Conservation (phyloP, 2,329 filamentous ascomycete genomes). For the Epichloe coenophiala region DNA sequence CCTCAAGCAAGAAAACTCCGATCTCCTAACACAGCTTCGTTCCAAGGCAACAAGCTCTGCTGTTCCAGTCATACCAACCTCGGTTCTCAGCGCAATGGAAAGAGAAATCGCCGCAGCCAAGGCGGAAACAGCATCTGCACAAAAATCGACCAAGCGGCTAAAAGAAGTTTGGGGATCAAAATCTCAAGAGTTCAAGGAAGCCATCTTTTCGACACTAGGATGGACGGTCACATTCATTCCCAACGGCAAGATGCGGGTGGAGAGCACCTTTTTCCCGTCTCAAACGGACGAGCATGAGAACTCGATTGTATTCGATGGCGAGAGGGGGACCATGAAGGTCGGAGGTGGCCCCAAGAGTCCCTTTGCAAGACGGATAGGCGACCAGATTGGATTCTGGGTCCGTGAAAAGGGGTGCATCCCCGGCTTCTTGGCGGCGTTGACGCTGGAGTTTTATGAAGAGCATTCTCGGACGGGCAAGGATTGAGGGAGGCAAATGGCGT, state of each 20-base stretch:
- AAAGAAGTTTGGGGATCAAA: conserved; percentile 91
- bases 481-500: not conserved
- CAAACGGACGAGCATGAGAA: conserved; percentile 56
- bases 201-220: conserved; percentile 79
- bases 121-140: conserved; percentile 54
- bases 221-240: conserved; percentile 94
- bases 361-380: conserved; percentile 74
- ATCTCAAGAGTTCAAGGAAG: conserved; percentile 87
- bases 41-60: conserved; percentile 25
- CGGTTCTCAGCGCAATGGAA: conserved; percentile 61
- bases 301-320: conserved; percentile 75
- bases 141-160: conserved; percentile 73
- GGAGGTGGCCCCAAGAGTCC: conserved; percentile 75
- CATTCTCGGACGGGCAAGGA: conserved; percentile 14
- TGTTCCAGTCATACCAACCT: conserved; percentile 57
- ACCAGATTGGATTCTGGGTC: conserved; percentile 91
- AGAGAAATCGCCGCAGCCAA: conserved; percentile 62
- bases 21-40: conserved; percentile 61
- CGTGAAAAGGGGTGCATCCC: conserved; percentile 83
- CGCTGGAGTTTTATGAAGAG: conserved; percentile 84
- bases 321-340: conserved; percentile 96
- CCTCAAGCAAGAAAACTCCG: conserved; percentile 70
- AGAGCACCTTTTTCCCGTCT: conserved; percentile 68
- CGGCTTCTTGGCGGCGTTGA: conserved; percentile 81
- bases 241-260: conserved; percentile 91